A percentile compares a stretch with the other conserved stretches of the same genome.
phyloP scores from a whole-genome alignment of 2,329 filamentous ascomycete genomes.

The Rhynchosporium secalis region DNA sequence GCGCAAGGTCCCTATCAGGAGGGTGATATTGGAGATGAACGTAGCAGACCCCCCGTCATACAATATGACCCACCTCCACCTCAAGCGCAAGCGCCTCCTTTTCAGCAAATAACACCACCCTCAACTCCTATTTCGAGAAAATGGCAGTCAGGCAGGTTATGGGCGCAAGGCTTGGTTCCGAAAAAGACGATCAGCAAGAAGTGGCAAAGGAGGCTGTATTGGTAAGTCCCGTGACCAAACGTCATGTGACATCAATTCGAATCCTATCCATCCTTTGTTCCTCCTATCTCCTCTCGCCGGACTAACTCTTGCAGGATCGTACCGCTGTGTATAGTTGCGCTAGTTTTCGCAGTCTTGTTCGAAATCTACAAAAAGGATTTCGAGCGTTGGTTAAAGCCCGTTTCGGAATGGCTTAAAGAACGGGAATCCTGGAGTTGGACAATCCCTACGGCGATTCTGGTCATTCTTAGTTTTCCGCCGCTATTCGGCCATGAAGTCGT shows the following conservation, averaged over 20 bases:
- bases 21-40: neutral
- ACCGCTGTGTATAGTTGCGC: constrained; percentile 20
- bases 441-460: constrained; percentile 20
- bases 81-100: neutral
- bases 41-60: neutral
- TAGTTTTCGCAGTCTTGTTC: constrained; percentile 22
- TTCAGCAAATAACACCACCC: neutral
- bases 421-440: constrained; percentile 25
- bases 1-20: neutral
- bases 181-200: constrained; percentile 23
- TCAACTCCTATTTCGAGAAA: neutral
- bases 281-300: neutral
- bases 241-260: neutral
- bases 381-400: constrained; percentile 22
- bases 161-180: neutral
- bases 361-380: constrained; percentile 26
- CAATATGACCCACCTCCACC: constrained; percentile 6
- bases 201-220: constrained; percentile 24
- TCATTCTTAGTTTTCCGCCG: constrained; percentile 26
- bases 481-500: constrained; percentile 27
- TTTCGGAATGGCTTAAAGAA: constrained; percentile 21
- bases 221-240: constrained; percentile 11
- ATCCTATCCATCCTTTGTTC: neutral
- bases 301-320: constrained; percentile 19
- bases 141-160: neutral